Percentiles rank a stretch among this genome's conserved stretches.
Conservation (phyloP, 140 eudicot genomes). For the Erigeron philadelphicus region DNA sequence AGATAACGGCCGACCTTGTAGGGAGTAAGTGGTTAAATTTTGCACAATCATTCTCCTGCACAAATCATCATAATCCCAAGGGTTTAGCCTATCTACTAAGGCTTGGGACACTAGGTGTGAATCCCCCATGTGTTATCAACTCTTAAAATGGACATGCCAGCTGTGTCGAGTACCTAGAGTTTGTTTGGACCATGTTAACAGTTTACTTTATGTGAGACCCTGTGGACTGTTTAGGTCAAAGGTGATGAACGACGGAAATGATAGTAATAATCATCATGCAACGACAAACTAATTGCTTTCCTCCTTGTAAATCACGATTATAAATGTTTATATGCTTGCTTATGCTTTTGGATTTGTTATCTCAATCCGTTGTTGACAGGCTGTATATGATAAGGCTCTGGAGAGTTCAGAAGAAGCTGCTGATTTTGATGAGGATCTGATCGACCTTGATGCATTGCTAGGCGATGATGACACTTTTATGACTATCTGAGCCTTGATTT, state of each 20-base stretch:
- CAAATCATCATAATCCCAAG: neutral
- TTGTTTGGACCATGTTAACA: neutral
- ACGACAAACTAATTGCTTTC: neutral
- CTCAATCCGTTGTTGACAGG: constrained; percentile 34
- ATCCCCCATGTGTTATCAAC: neutral
- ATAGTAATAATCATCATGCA: neutral
- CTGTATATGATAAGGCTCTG: constrained; percentile 39
- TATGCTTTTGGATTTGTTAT: constrained; percentile 9
- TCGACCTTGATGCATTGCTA: constrained; percentile 69
- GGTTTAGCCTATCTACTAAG: neutral
- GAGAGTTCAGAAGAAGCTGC: constrained; percentile 44
- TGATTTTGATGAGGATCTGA: constrained; percentile 70
- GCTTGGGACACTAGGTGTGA: neutral
- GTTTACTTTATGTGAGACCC: neutral
- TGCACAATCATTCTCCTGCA: neutral
- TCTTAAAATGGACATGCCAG: neutral
- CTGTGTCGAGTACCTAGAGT: neutral
- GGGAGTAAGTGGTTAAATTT: no score
- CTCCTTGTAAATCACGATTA: neutral
- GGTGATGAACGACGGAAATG: neutral
- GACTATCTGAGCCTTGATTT: constrained; percentile 27
- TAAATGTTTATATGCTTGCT: neutral
- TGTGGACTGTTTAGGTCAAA: neutral
- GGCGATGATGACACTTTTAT: constrained; percentile 47
- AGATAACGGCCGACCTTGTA: no score